Evolutionary conservation across 257 asterid genomes (phyloP).

Genomic region (Lithospermum erythrorhizon): DNA sequence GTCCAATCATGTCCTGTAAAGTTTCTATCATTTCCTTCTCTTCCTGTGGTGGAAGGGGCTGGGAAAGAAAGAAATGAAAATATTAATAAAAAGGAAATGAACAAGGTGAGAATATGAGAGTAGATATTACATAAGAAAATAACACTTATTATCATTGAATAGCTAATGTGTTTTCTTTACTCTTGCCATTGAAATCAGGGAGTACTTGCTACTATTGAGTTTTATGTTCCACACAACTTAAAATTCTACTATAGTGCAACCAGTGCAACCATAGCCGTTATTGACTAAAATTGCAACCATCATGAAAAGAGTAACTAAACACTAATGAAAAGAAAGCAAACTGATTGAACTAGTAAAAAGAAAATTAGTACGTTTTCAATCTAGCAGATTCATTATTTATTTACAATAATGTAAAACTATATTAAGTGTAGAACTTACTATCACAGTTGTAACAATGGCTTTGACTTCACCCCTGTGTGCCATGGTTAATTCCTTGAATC

Average conservation of each 20-base stretch:
- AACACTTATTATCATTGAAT: no score
- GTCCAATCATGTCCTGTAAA: conserved; percentile 66
- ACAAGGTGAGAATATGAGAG: neutral
- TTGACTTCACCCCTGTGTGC: conserved; percentile 84
- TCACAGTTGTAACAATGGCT: conserved; percentile 74
- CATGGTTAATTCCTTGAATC: conserved; percentile 69
- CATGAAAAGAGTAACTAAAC: neutral
- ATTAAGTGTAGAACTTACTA: conserved; percentile 42
- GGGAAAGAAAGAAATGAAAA: conserved; percentile 9
- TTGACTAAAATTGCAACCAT: no score
- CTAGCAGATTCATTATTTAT: neutral
- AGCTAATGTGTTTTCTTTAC: no score
- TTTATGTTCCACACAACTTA: neutral
- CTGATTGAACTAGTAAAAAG: neutral
- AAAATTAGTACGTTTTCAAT: neutral
- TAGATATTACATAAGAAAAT: no score
- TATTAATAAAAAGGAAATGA: conserved; percentile 2
- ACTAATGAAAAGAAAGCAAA: neutral
- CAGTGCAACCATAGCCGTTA: neutral
- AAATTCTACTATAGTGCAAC: neutral
- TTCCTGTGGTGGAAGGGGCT: conserved; percentile 79
- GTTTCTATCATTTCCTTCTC: conserved; percentile 83
- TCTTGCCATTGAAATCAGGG: neutral
- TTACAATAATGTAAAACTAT: conserved; percentile 2
- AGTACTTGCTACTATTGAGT: no score